Evolutionary conservation across 106 monocot genomes (phyloP), one percentile per base, ranked within the genome.

Genomic region (Dactylorhiza incarnata): DNA sequence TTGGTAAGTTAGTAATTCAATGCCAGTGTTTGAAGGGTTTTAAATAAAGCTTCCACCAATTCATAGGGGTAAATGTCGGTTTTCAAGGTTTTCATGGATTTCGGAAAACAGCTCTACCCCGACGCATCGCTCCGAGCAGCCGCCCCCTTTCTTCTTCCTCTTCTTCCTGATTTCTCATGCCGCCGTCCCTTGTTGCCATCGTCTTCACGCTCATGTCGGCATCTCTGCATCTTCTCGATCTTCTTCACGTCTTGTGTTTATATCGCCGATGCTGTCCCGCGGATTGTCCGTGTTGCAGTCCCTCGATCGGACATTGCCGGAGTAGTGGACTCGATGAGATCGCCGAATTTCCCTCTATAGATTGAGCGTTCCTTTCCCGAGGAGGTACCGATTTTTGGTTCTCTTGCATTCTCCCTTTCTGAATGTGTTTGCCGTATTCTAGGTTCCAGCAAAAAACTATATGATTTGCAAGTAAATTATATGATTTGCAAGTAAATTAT

Each of bases 301-400:
- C 45, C 45, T 69, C 44, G n/a, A 69, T 69, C 45, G 45, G 69
- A 45, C 45, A 1, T 69, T 16, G 45, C 7, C 45, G 69, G 45
- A 45, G 45, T 69, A 16, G 46, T 45, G 43, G 45, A 69, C 11
- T 43, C 6, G 10, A 43, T 69, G 1, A 69, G 45, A 69, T 69
- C n/a, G 45, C 45, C 69, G 45, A 16, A 46, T 43, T 69, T 43
- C n/a, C 69, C 44, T 45, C 69, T 69, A 17, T 45, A 45, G 69
- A 69, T 72, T 48, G 48, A 72, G 46, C 72, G 9, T 22, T 72
- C 48, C 49, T 72, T 72, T 13, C 49, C 49, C 19, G 72, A 49
- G 22, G 72, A 72, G 72, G 49, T 72, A 48, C 14, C 7, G 23
- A 10, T n/a, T 49, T 0, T 23, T 0, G 72, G 8, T 16, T 49